Percentiles rank a stretch among this genome's conserved stretches.
phyloP scores from a whole-genome alignment of 805 yeast species.

The Candida parachauliodes region DNA sequence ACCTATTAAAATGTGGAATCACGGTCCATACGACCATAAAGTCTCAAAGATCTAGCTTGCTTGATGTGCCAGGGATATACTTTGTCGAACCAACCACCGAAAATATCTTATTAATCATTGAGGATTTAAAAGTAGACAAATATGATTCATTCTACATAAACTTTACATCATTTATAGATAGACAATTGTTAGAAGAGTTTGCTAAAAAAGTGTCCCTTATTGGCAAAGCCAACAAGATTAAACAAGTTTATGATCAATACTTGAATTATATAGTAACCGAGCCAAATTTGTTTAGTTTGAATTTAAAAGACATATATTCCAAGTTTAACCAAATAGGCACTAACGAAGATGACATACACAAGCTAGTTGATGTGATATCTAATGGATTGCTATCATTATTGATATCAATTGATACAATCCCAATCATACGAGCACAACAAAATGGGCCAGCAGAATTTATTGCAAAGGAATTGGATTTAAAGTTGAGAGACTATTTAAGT shows the following conservation, averaged over 20 bases:
- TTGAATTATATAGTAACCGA: constrained; percentile 90
- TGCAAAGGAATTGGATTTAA: constrained; percentile 80
- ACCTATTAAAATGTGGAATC: constrained; percentile 82
- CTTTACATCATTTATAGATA: constrained; percentile 74
- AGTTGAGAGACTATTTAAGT: constrained; percentile 78
- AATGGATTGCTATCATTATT: constrained; percentile 77
- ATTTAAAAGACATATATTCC: constrained; percentile 61
- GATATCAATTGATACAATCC: constrained; percentile 74
- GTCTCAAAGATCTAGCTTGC: constrained; percentile 73
- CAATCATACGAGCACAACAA: constrained; percentile 84
- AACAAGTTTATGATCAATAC: constrained; percentile 93
- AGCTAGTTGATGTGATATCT: constrained; percentile 66
- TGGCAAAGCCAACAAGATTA: constrained; percentile 67
- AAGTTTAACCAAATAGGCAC: constrained; percentile 67
- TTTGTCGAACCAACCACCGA: constrained; percentile 84
- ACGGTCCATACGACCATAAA: constrained; percentile 80
- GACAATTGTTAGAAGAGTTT: constrained; percentile 81
- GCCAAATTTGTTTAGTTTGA: constrained; percentile 82
- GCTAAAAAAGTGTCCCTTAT: constrained; percentile 76
- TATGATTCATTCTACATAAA: constrained; percentile 81
- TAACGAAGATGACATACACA: constrained; percentile 70
- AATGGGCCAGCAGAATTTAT: constrained; percentile 96
- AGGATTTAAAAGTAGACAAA: constrained; percentile 69
- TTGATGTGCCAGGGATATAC: constrained; percentile 93
- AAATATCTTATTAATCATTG: constrained; percentile 64